A percentile compares a stretch with the other conserved stretches of the same genome.
Conservation (phyloP, 1,284 basidiomycete genomes). For the Austroboletus niveus region DNA sequence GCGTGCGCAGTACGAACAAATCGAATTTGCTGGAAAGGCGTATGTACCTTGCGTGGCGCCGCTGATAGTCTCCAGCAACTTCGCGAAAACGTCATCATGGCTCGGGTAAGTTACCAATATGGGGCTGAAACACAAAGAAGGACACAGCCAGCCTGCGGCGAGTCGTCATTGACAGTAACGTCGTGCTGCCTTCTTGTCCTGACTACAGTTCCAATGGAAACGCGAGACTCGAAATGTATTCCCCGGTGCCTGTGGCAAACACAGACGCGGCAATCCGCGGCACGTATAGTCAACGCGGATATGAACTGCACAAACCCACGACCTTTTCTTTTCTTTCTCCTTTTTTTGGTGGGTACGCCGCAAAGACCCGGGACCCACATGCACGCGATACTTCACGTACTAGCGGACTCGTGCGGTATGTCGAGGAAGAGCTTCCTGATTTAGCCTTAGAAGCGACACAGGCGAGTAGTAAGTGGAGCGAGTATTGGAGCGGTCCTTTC, state of each 20-base stretch:
- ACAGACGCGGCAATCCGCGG: slow-evolving; percentile 26
- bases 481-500: background rate
- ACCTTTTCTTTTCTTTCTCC: background rate
- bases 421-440: slow-evolving; percentile 6
- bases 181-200: slow-evolving; percentile 5
- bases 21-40: too few species aligned
- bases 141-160: background rate
- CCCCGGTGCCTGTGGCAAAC: slow-evolving; percentile 33
- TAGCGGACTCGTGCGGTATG: too few species aligned
- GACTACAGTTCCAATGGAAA: slow-evolving; percentile 27
- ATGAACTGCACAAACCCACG: slow-evolving; percentile 26
- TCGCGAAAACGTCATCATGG: background rate
- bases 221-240: slow-evolving; percentile 18
- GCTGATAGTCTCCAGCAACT: background rate
- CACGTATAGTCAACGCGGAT: slow-evolving; percentile 23
- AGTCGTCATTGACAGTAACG: background rate
- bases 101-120: background rate
- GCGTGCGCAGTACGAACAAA: background rate
- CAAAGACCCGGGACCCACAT: slow-evolving; percentile 5
- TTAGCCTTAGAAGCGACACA: background rate
- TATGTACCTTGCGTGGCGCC: slow-evolving; percentile 1
- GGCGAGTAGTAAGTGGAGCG: background rate
- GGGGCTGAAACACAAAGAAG: background rate
- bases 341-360: slow-evolving; percentile 4
- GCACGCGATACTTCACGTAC: background rate